Percentiles rank a stretch among this genome's conserved stretches.
Evolutionary conservation across 2,329 filamentous ascomycete genomes (phyloP).

Genomic region (Leptographium lundbergii): DNA sequence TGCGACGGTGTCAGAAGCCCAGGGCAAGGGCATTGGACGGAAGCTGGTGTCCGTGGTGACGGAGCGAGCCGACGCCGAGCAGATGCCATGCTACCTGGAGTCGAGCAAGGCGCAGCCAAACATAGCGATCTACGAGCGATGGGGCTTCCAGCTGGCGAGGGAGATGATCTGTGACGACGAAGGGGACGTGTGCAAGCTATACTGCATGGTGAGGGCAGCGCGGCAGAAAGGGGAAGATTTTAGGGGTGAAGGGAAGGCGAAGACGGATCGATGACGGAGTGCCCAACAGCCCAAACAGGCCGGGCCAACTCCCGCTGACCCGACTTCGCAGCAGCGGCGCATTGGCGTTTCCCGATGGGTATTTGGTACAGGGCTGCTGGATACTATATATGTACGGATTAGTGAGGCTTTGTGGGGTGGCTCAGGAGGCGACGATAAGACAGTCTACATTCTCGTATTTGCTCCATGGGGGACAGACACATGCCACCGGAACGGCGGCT

Average conservation of each 20-base stretch:
- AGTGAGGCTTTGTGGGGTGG: background rate
- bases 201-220: conserved; percentile 33
- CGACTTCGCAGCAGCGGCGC: background rate
- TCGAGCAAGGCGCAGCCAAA: conserved; percentile 57
- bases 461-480: background rate
- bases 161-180: conserved; percentile 56
- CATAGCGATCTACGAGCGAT: conserved; percentile 54
- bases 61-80: conserved; percentile 48
- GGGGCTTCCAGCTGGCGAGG: conserved; percentile 53
- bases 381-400: background rate
- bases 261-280: background rate
- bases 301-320: background rate
- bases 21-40: conserved; percentile 55
- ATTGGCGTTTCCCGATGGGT: background rate
- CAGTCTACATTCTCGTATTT: background rate
- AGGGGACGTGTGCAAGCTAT: conserved; percentile 40
- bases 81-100: conserved; percentile 56
- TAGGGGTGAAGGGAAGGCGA: background rate
- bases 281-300: background rate
- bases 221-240: background rate
- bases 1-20: conserved; percentile 50
- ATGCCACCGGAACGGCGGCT: background rate
- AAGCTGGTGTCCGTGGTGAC: conserved; percentile 52
- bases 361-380: background rate
- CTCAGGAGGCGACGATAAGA: background rate